Percentiles rank a stretch among this genome's conserved stretches.
Conservation (phyloP, 768 basidiomycete species). For the Xerocomus spinulosus region DNA sequence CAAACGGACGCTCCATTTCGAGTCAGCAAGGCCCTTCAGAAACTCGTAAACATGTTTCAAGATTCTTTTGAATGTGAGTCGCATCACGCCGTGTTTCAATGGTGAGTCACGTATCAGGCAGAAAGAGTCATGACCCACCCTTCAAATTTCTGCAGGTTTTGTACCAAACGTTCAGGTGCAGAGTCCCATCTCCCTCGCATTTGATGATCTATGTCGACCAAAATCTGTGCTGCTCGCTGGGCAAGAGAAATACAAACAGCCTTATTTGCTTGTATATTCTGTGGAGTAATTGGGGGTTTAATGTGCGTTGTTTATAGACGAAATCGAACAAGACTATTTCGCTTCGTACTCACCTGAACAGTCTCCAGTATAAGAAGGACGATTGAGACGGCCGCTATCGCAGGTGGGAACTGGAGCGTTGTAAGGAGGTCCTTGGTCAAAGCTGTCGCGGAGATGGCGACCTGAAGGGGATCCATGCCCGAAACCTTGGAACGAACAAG, state of each 20-base stretch:
- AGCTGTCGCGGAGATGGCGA: slow-evolving; percentile 28
- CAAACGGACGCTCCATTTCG: slow-evolving; percentile 40
- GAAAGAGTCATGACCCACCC: slow-evolving; percentile 24
- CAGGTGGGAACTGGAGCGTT: slow-evolving; percentile 40
- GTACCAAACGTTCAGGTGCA: slow-evolving; percentile 37
- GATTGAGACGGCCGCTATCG: slow-evolving; percentile 36
- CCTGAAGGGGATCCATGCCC: slow-evolving; percentile 26
- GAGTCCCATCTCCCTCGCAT: slow-evolving; percentile 44
- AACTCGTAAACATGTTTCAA: slow-evolving; percentile 37
- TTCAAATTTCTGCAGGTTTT: slow-evolving; percentile 40
- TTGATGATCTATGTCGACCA: slow-evolving; percentile 41
- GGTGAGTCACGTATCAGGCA: not conserved
- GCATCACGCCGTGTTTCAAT: not conserved
- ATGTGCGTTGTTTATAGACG: not conserved
- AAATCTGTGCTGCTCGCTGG: slow-evolving; percentile 37
- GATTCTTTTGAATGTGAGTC: slow-evolving; percentile 25
- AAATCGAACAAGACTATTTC: not conserved
- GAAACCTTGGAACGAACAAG: slow-evolving; percentile 26
- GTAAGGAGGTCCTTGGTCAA: slow-evolving; percentile 31
- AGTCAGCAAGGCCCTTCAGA: slow-evolving; percentile 36
- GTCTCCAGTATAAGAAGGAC: slow-evolving; percentile 43
- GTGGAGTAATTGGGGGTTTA: not conserved
- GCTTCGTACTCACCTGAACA: slow-evolving; percentile 35
- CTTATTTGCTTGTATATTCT: slow-evolving; percentile 36
- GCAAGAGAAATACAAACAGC: slow-evolving; percentile 37